Percentiles rank a stretch among this genome's conserved stretches.
Conservation (phyloP, 2,329 filamentous ascomycete genomes). For the Xylaria sp. region DNA sequence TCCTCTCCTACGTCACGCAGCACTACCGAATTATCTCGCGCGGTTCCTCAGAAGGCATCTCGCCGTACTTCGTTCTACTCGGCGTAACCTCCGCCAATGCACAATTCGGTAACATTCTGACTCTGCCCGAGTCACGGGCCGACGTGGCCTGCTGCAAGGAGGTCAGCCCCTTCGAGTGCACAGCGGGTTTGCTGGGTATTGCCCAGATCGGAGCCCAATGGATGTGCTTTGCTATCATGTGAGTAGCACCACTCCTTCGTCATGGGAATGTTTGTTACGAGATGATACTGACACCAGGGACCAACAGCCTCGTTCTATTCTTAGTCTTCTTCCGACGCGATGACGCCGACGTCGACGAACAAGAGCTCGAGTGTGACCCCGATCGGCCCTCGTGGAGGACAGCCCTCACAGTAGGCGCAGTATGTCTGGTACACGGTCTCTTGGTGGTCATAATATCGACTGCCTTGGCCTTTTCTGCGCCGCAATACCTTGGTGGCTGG, state of each 20-base stretch:
- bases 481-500: conserved; percentile 65
- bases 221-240: conserved; percentile 91
- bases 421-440: conserved; percentile 73
- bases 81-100: conserved; percentile 85
- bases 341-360: conserved; percentile 44
- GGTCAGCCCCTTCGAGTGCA: conserved; percentile 75
- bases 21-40: conserved; percentile 85
- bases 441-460: conserved; percentile 62
- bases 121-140: conserved; percentile 72
- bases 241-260: conserved; percentile 33
- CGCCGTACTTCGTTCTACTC: conserved; percentile 91
- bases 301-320: conserved; percentile 81
- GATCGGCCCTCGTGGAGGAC: conserved; percentile 67
- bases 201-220: conserved; percentile 89
- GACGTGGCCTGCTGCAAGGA: conserved; percentile 84
- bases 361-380: conserved; percentile 39
- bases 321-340: conserved; percentile 83
- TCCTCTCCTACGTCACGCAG: conserved; percentile 91
- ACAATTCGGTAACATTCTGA: conserved; percentile 87
- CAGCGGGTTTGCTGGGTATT: conserved; percentile 80
- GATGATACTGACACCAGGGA: conserved; percentile 21
- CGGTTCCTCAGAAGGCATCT: conserved; percentile 86
- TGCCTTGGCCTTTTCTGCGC: conserved; percentile 59
- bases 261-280: background rate
- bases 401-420: conserved; percentile 66